These are phyloP conservation scores for Chaetomiaceae sp. DNA, from an alignment of 2,329 filamentous ascomycete species.

Conservation along the genomic window DNA sequence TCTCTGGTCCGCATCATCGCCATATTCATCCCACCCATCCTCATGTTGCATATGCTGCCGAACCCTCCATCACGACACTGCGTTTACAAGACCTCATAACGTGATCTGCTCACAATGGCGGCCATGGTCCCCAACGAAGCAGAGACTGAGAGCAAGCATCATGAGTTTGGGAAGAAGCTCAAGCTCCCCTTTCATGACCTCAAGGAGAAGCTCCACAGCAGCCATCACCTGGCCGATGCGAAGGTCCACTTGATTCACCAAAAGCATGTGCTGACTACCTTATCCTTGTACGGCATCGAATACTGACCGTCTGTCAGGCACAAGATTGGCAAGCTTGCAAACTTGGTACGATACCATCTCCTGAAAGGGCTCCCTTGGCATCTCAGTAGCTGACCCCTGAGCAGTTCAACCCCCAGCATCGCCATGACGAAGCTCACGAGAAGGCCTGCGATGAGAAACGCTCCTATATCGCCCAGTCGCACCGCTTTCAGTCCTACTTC, in stretches of 20 bases:
- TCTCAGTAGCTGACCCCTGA: not conserved
- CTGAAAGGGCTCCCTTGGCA: not conserved
- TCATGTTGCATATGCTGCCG: no score
- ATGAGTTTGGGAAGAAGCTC: constrained; percentile 41
- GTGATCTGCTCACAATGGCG: not conserved
- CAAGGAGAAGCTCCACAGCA: constrained; percentile 51
- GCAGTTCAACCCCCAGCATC: constrained; percentile 78
- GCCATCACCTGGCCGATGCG: constrained; percentile 48
- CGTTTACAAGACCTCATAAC: not conserved
- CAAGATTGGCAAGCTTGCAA: constrained; percentile 59
- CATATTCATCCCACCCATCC: no score
- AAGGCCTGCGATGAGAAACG: constrained; percentile 78
- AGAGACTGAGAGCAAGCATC: constrained; percentile 18
- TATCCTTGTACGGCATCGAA: not conserved
- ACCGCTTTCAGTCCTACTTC: constrained; percentile 88
- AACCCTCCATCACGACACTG: not conserved
- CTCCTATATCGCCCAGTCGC: constrained; percentile 61
- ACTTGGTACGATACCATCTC: constrained; percentile 50
- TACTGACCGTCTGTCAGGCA: constrained; percentile 35
- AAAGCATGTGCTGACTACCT: constrained; percentile 40
- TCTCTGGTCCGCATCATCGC: no score
- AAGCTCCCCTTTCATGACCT: constrained; percentile 45
- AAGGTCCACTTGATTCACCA: constrained; percentile 56
- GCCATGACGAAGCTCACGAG: constrained; percentile 92
- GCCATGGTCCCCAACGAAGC: not conserved